A percentile compares a stretch with the other conserved stretches of the same genome.
phyloP scores from a whole-genome alignment of 108 stramenopile genomes.

The Nitzschia sp. region DNA sequence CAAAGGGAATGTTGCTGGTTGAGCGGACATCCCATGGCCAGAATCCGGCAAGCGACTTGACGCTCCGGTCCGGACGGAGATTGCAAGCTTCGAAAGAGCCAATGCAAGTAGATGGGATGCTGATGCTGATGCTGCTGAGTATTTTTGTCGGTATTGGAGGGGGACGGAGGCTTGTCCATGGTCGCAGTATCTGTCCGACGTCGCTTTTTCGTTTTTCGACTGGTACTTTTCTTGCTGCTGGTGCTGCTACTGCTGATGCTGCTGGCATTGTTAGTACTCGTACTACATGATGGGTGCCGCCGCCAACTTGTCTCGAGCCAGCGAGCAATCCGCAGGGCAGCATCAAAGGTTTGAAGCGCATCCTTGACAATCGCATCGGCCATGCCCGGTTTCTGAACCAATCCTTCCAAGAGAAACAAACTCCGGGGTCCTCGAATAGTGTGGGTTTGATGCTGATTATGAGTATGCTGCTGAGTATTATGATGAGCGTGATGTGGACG shows the following conservation, averaged over 20 bases:
- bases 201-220: slow-evolving; percentile 1
- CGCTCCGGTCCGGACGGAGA: slow-evolving; percentile 32
- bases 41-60: slow-evolving; percentile 24
- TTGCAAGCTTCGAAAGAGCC: slow-evolving; percentile 29
- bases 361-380: slow-evolving; percentile 19
- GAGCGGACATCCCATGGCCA: slow-evolving; percentile 27
- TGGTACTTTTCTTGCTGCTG: slow-evolving; percentile 4
- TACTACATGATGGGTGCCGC: not conserved
- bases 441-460: no score
- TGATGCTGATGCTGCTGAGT: slow-evolving; percentile 12
- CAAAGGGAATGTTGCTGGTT: slow-evolving; percentile 17
- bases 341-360: slow-evolving; percentile 16
- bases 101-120: slow-evolving; percentile 15
- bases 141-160: not conserved
- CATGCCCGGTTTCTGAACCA: slow-evolving; percentile 12
- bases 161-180: not conserved
- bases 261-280: no score
- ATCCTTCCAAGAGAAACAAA: slow-evolving; percentile 39
- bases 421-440: slow-evolving; percentile 15
- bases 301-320: not conserved
- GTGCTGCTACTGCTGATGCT: no score
- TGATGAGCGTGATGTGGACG: no score
- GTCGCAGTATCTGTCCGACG: not conserved
- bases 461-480: no score
- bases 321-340: slow-evolving; percentile 24